phyloP scores from a whole-genome alignment of 768 basidiomycete species.

The Suillus bovinus region DNA sequence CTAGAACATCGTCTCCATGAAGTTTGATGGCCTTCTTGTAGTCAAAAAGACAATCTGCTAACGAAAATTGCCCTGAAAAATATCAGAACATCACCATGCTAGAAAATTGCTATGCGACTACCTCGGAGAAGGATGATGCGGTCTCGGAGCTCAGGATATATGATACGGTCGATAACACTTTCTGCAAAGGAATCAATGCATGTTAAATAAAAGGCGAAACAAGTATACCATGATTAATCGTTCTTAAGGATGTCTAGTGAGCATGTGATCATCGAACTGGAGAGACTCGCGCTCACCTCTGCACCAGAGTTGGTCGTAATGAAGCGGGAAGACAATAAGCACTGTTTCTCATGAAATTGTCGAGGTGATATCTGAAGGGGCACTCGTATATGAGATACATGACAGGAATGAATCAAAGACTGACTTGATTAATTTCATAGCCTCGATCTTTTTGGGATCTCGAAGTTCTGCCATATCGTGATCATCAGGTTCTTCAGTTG shows the following conservation, averaged over 20 bases:
- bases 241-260: slow-evolving; percentile 42
- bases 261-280: not conserved
- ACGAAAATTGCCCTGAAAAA: slow-evolving; percentile 66
- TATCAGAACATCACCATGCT: slow-evolving; percentile 11
- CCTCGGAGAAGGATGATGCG: slow-evolving; percentile 88
- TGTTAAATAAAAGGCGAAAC: slow-evolving; percentile 2
- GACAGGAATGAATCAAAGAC: slow-evolving; percentile 21
- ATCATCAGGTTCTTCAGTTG: slow-evolving; percentile 49
- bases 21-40: slow-evolving; percentile 68
- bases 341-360: slow-evolving; percentile 85
- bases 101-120: slow-evolving; percentile 31
- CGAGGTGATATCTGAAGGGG: slow-evolving; percentile 75
- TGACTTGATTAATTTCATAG: slow-evolving; percentile 80
- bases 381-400: slow-evolving; percentile 6
- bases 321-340: slow-evolving; percentile 88
- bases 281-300: slow-evolving; percentile 50
- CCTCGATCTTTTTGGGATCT: slow-evolving; percentile 76
- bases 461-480: slow-evolving; percentile 46
- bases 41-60: slow-evolving; percentile 79
- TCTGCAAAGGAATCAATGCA: slow-evolving; percentile 46
- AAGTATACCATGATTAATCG: slow-evolving; percentile 77
- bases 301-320: slow-evolving; percentile 84
- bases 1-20: slow-evolving; percentile 91
- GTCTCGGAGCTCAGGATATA: slow-evolving; percentile 88
- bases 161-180: slow-evolving; percentile 86